A percentile compares a stretch with the other conserved stretches of the same genome.
Evolutionary conservation across 495 filamentous ascomycete species (phyloP).

Genomic region (Penicillium atrosanguineum): DNA sequence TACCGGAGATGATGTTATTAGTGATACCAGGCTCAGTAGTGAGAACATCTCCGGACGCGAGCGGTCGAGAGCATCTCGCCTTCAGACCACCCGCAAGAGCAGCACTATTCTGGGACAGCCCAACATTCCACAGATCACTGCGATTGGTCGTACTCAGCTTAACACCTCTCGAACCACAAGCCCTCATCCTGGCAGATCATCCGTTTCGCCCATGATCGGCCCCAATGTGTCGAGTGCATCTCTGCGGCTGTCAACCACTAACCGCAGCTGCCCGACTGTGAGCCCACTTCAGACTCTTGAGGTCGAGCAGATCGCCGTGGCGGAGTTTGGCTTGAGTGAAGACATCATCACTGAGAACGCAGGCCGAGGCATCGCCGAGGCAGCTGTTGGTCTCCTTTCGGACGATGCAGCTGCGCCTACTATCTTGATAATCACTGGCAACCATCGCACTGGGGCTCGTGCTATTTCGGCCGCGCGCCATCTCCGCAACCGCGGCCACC

Average conservation of each 20-base stretch:
- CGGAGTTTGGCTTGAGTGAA: slow-evolving; percentile 79
- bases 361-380: slow-evolving; percentile 81
- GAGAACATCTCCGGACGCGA: slow-evolving; percentile 54
- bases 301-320: slow-evolving; percentile 81
- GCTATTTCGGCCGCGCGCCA: slow-evolving; percentile 85
- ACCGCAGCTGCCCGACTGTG: slow-evolving; percentile 73
- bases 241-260: slow-evolving; percentile 55
- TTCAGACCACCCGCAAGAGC: slow-evolving; percentile 61
- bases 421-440: slow-evolving; percentile 81
- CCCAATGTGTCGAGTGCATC: slow-evolving; percentile 32
- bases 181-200: slow-evolving; percentile 38
- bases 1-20: slow-evolving; percentile 59
- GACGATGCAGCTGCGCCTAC: slow-evolving; percentile 54
- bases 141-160: slow-evolving; percentile 35
- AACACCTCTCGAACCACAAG: slow-evolving; percentile 43
- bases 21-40: slow-evolving; percentile 54
- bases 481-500: slow-evolving; percentile 73
- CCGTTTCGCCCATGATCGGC: slow-evolving; percentile 38
- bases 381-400: slow-evolving; percentile 59
- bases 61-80: slow-evolving; percentile 48
- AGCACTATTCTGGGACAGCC: slow-evolving; percentile 47
- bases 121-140: slow-evolving; percentile 34
- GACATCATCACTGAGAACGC: slow-evolving; percentile 91
- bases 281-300: slow-evolving; percentile 84
- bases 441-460: slow-evolving; percentile 79